Evolutionary conservation across 2,329 filamentous ascomycete genomes (phyloP).

Genomic region (Fusarium cyanostomum): DNA sequence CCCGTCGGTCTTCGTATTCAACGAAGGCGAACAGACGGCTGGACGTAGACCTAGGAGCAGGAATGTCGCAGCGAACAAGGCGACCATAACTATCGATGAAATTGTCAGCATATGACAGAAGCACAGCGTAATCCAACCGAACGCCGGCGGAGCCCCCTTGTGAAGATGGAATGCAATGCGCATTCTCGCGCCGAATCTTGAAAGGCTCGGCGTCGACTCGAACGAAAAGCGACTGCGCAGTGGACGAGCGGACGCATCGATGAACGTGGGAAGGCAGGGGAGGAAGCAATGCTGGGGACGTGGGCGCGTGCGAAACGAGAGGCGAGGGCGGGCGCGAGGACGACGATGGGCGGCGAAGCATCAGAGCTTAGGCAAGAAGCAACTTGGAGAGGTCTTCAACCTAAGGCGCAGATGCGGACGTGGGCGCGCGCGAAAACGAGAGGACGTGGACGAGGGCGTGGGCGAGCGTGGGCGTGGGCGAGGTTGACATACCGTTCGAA

Average conservation of each 20-base stretch:
- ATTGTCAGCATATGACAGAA: slow-evolving; percentile 60
- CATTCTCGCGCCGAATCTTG: slow-evolving; percentile 39
- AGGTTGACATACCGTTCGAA: slow-evolving; percentile 98
- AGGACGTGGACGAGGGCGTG: slow-evolving; percentile 50
- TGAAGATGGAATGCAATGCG: slow-evolving; percentile 36
- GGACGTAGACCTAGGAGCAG: slow-evolving; percentile 90
- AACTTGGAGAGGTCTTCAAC: slow-evolving; percentile 33
- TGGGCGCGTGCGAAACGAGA: slow-evolving; percentile 43
- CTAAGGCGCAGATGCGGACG: slow-evolving; percentile 37
- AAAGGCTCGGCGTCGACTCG: slow-evolving; percentile 39
- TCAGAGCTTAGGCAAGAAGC: slow-evolving; percentile 41
- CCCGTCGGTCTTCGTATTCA: slow-evolving; percentile 97
- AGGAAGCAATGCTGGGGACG: slow-evolving; percentile 39
- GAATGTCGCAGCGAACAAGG: slow-evolving; percentile 97
- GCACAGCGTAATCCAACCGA: slow-evolving; percentile 23
- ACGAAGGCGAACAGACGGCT: slow-evolving; percentile 99
- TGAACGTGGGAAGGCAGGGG: slow-evolving; percentile 34
- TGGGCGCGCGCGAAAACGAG: slow-evolving; percentile 44
- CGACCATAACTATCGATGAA: slow-evolving; percentile 81
- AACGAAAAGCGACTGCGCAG: slow-evolving; percentile 41
- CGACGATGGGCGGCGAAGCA: slow-evolving; percentile 43
- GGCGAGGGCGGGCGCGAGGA: slow-evolving; percentile 43
- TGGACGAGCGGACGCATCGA: slow-evolving; percentile 44
- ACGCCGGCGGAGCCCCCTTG: slow-evolving; percentile 42
- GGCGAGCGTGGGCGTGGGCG: slow-evolving; percentile 52